Conservation (phyloP, 148 eudicot species). For the Diospyros kaki region DNA sequence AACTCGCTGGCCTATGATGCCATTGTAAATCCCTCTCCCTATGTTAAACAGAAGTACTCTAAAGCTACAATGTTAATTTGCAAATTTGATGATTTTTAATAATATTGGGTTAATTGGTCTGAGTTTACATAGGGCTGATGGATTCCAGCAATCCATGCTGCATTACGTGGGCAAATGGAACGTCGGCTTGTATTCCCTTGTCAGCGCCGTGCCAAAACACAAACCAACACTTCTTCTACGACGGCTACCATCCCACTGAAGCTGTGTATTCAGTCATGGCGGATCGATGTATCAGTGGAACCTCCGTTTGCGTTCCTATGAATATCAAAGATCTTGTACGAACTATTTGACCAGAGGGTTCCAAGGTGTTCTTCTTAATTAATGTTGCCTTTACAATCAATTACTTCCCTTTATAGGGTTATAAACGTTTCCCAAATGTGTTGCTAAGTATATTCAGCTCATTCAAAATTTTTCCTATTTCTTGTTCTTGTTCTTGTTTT, state of each 20-base stretch:
- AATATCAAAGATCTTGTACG: slow-evolving; percentile 26
- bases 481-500: no score
- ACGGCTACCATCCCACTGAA: slow-evolving; percentile 55
- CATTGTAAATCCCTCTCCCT: slow-evolving; percentile 36
- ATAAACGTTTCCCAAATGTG: no score
- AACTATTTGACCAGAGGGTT: not conserved
- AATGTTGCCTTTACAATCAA: no score
- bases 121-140: slow-evolving; percentile 31
- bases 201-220: slow-evolving; percentile 30
- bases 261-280: slow-evolving; percentile 26
- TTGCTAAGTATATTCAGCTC: no score
- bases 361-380: no score
- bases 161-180: slow-evolving; percentile 34
- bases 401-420: no score
- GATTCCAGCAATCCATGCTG: slow-evolving; percentile 50
- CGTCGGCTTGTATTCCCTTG: slow-evolving; percentile 35
- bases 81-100: not conserved
- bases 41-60: slow-evolving; percentile 31
- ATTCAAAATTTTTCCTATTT: no score
- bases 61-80: not conserved
- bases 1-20: slow-evolving; percentile 52
- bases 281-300: slow-evolving; percentile 25
- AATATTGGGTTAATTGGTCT: not conserved
- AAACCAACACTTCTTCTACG: slow-evolving; percentile 45
- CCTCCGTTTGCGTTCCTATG: slow-evolving; percentile 22